These are phyloP conservation scores for Pseudotulostoma volvatum DNA, from an alignment of 495 filamentous ascomycete genomes.

Conservation along the genomic window DNA sequence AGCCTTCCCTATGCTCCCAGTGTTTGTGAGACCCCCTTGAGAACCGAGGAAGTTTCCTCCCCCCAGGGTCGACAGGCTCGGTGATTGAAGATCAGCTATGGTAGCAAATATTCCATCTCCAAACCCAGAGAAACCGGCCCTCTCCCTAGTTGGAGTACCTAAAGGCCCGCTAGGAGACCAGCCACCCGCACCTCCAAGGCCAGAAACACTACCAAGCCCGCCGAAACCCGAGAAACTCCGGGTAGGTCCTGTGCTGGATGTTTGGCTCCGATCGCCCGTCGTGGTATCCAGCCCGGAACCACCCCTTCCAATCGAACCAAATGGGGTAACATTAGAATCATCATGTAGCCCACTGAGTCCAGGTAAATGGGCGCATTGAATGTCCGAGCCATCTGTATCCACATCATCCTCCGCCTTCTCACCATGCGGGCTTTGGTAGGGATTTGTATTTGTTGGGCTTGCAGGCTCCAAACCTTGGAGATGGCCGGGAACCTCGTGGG, in stretches of 20 bases:
- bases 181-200: slow-evolving; percentile 40
- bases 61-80: slow-evolving; percentile 45
- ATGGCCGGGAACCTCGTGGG: slow-evolving; percentile 39
- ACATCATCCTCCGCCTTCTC: slow-evolving; percentile 56
- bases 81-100: slow-evolving; percentile 60
- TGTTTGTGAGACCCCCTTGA: slow-evolving; percentile 27
- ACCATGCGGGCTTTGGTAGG: slow-evolving; percentile 89
- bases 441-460: slow-evolving; percentile 93
- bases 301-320: slow-evolving; percentile 31
- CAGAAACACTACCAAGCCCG: slow-evolving; percentile 40
- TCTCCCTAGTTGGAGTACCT: slow-evolving; percentile 62
- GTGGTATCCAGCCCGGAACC: slow-evolving; percentile 45
- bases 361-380: slow-evolving; percentile 37
- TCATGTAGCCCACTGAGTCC: slow-evolving; percentile 39
- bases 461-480: slow-evolving; percentile 47
- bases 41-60: slow-evolving; percentile 38
- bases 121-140: slow-evolving; percentile 48
- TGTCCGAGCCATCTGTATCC: slow-evolving; percentile 42
- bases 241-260: slow-evolving; percentile 59
- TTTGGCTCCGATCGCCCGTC: slow-evolving; percentile 68
- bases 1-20: slow-evolving; percentile 45
- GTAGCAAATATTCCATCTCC: slow-evolving; percentile 56
- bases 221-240: slow-evolving; percentile 54
- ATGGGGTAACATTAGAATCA: slow-evolving; percentile 29
- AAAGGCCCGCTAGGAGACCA: slow-evolving; percentile 49